Evolutionary conservation across 2,329 filamentous ascomycete genomes (phyloP).

Genomic region (Ophidiomyces ophidiicola): DNA sequence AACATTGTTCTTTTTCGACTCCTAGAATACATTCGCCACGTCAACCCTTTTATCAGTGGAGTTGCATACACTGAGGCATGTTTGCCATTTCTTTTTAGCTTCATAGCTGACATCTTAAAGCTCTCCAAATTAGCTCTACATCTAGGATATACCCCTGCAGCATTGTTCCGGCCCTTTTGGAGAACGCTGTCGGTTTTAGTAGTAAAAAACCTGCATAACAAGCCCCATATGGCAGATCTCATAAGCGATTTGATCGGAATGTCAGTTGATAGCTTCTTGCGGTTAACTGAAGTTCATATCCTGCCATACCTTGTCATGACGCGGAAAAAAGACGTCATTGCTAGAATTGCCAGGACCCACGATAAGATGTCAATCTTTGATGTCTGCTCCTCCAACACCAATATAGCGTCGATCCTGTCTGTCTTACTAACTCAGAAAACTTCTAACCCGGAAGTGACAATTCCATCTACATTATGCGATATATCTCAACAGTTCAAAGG

Average conservation of each 20-base stretch:
- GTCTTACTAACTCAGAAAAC: constrained; percentile 49
- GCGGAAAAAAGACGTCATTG: constrained; percentile 64
- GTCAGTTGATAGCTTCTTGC: constrained; percentile 59
- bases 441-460: constrained; percentile 52
- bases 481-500: constrained; percentile 59
- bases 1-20: constrained; percentile 75
- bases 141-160: constrained; percentile 49
- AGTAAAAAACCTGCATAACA: constrained; percentile 65
- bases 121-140: constrained; percentile 59
- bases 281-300: constrained; percentile 65
- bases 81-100: not conserved
- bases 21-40: constrained; percentile 74
- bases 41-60: constrained; percentile 65
- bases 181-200: constrained; percentile 67
- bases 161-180: constrained; percentile 80
- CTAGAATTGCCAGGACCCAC: constrained; percentile 63
- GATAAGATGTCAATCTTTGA: constrained; percentile 47
- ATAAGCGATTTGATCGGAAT: constrained; percentile 72
- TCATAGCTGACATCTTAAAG: constrained; percentile 25
- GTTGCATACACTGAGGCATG: constrained; percentile 65
- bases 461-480: constrained; percentile 55
- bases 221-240: constrained; percentile 69
- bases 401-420: constrained; percentile 48
- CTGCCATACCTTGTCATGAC: constrained; percentile 76
- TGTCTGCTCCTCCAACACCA: constrained; percentile 46